Evolutionary conservation across 2,329 filamentous ascomycete species (phyloP), one percentile per base, ranked within the genome.

Genomic region (Graphilbum ipis-grandicollis): DNA sequence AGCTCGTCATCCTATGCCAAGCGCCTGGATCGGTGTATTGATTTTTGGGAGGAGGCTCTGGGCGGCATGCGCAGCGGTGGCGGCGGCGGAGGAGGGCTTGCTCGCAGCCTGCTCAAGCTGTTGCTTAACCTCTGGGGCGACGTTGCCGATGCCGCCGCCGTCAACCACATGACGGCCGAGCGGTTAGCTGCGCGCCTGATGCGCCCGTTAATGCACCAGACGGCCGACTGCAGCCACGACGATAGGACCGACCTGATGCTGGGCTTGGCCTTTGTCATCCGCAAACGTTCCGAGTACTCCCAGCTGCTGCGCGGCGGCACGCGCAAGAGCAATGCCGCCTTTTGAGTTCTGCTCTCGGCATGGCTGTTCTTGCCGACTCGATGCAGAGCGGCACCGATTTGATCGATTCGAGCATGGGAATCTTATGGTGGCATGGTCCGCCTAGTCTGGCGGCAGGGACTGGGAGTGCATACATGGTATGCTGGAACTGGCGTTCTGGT

Each of bases 21-120:
- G 31, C 51, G 57, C 14, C 44, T 55, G 5, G 60, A 62, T 39
- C 52, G 56, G 45, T 59, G 58, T 38, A 56, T 63, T 32, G 59
- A 62, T 41, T 63, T 63, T 37, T 63, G 60, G 60, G 58, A 62
- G 40, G 59, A 63, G 47, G 58, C 60, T 8, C 47, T 63, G 6
- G 51, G 51, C 19, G 56, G 57, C 1, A 48, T 62, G 9, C 50
- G 53, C 12, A n/a, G n/a, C n/a, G n/a, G n/a, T n/a, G n/a, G n/a
- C n/a, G n/a, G n/a, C n/a, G n/a, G n/a, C n/a, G n/a, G n/a, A n/a
- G n/a, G n/a, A n/a, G 58, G 58, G 4, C 50, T 53, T 1, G 48
- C 48, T 5, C 51, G 57, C 29, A 53, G 47, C 34, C 39, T 62
- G 23, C 53, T 62, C 43, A 62, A 62, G 47, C 46, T 62, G 39